phyloP scores from a whole-genome alignment of 176 grass and related monocot genomes.

The Oryza brachyantha region DNA sequence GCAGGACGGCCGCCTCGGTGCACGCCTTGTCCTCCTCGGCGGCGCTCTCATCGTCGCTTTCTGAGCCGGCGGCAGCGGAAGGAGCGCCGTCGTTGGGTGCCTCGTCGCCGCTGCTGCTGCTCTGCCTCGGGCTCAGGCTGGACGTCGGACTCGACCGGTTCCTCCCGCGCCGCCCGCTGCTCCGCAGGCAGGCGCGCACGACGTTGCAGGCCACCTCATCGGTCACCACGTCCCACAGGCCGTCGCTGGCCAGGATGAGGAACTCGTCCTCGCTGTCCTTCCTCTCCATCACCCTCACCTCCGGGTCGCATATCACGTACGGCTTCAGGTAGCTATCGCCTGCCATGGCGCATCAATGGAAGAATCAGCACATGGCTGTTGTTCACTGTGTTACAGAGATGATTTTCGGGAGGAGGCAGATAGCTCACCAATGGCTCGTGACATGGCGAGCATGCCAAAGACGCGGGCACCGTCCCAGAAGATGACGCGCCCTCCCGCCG shows the following conservation, averaged over 20 bases:
- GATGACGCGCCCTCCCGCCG: slow-evolving; percentile 75
- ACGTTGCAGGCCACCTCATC: slow-evolving; percentile 85
- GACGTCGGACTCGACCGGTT: slow-evolving; percentile 41
- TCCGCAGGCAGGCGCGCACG: slow-evolving; percentile 57
- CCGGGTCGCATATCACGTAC: slow-evolving; percentile 74
- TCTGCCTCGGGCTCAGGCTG: slow-evolving; percentile 39
- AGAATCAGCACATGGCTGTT: neutral
- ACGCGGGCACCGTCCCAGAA: slow-evolving; percentile 91
- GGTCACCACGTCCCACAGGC: slow-evolving; percentile 89
- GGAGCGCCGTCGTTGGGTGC: neutral
- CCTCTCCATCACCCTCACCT: slow-evolving; percentile 71
- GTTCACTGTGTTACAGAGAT: neutral
- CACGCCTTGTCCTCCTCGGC: slow-evolving; percentile 47
- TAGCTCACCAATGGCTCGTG: slow-evolving; percentile 60
- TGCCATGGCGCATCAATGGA: slow-evolving; percentile 11
- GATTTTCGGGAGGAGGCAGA: neutral
- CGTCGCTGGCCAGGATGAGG: slow-evolving; percentile 84
- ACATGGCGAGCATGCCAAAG: slow-evolving; percentile 91
- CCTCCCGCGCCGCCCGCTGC: neutral
- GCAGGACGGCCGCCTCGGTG: slow-evolving; percentile 57
- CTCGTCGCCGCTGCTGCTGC: slow-evolving; percentile 44
- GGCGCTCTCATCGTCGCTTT: slow-evolving; percentile 24
- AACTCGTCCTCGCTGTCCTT: slow-evolving; percentile 73
- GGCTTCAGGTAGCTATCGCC: slow-evolving; percentile 92
- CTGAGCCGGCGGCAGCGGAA: neutral